A percentile compares a stretch with the other conserved stretches of the same genome.
phyloP scores from a whole-genome alignment of 805 yeast genomes.

The Ogataea nitratoaversa region DNA sequence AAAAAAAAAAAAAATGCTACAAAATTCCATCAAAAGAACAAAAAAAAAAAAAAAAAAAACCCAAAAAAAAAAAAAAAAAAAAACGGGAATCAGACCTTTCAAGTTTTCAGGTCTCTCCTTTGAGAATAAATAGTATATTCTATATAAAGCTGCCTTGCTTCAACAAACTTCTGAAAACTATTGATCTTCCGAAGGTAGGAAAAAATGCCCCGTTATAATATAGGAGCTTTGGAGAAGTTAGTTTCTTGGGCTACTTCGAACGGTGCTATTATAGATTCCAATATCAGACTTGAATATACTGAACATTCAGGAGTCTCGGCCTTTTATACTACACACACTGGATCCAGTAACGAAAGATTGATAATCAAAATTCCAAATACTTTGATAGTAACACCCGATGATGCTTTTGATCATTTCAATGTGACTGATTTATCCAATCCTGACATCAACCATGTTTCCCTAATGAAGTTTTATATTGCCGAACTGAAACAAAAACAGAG shows the following conservation, averaged over 20 bases:
- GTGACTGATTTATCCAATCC: neutral
- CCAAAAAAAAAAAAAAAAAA: too few relatives aligned
- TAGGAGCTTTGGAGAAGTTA: constrained; percentile 6
- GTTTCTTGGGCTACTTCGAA: constrained; percentile 33
- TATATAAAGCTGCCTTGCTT: too few relatives aligned
- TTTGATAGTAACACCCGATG: constrained; percentile 21
- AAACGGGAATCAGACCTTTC: too few relatives aligned
- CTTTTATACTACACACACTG: constrained; percentile 3
- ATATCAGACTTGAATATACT: constrained; percentile 31
- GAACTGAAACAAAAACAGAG: neutral
- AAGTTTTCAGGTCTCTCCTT: too few relatives aligned
- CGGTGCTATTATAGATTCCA: constrained; percentile 36
- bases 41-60: too few relatives aligned
- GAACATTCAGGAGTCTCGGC: constrained; percentile 34
- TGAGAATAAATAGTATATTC: too few relatives aligned
- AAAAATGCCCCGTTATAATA: too few relatives aligned
- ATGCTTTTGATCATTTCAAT: constrained; percentile 16
- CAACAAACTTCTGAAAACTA: too few relatives aligned
- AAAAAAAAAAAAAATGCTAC: too few relatives aligned
- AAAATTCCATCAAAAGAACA: too few relatives aligned
- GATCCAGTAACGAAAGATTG: neutral
- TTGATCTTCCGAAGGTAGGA: too few relatives aligned
- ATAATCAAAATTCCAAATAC: constrained; percentile 15
- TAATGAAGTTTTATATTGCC: constrained; percentile 19
- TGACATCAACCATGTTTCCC: constrained; percentile 6